Percentiles rank a stretch among this genome's conserved stretches.
Conservation (phyloP, 371 early-diverging fungal species). For the Apophysomyces elegans region DNA sequence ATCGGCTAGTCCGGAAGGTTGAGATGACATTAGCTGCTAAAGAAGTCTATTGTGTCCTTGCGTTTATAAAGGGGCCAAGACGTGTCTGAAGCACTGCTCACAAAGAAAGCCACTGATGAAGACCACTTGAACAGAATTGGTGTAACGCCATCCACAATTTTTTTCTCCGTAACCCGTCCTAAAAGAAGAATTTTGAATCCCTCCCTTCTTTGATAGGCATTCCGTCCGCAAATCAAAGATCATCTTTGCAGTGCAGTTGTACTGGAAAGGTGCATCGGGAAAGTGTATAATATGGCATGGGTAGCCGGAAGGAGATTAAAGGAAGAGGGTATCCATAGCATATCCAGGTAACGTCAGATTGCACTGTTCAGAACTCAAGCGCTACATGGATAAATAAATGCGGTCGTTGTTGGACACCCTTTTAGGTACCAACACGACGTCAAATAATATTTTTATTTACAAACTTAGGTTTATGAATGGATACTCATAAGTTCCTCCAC, state of each 20-base stretch:
- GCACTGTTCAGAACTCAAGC: not conserved
- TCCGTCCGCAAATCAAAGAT: no score
- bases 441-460: slow-evolving; percentile 1
- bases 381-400: not conserved
- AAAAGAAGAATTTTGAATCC: no score
- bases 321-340: no score
- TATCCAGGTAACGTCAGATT: no score
- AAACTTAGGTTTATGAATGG: slow-evolving; percentile 37
- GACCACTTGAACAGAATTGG: slow-evolving; percentile 1
- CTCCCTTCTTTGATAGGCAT: no score
- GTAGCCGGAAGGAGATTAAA: no score
- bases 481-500: slow-evolving; percentile 54
- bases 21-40: slow-evolving; percentile 7
- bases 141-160: not conserved
- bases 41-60: not conserved
- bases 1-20: slow-evolving; percentile 24
- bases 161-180: not conserved
- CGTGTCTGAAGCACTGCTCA: not conserved
- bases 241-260: no score
- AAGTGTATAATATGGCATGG: no score
- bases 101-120: slow-evolving; percentile 5
- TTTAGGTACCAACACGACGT: not conserved
- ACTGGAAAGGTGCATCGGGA: no score
- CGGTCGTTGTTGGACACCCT: not conserved
- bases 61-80: not conserved